Evolutionary conservation across 768 basidiomycete species (phyloP).

Genomic region (Russula sp.): DNA sequence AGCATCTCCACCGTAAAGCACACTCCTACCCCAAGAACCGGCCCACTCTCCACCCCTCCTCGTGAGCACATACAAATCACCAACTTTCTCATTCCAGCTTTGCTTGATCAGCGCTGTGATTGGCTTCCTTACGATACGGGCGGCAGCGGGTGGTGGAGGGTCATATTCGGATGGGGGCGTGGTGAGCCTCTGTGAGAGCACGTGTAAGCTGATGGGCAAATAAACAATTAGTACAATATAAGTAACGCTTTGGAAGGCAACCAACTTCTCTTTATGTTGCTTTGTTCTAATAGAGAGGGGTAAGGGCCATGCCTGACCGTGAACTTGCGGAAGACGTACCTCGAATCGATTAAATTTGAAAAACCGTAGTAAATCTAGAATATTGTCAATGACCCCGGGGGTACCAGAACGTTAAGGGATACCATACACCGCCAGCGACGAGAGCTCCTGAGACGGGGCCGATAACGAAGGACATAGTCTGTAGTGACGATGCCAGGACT

Average conservation of each 20-base stretch:
- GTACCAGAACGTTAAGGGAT: neutral
- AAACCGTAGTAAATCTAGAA: slow-evolving; percentile 56
- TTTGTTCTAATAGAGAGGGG: slow-evolving; percentile 39
- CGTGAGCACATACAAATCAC: slow-evolving; percentile 13
- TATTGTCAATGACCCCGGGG: slow-evolving; percentile 25
- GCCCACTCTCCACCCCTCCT: slow-evolving; percentile 13
- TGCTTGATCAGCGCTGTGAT: slow-evolving; percentile 16
- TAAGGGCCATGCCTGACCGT: slow-evolving; percentile 3
- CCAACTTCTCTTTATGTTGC: slow-evolving; percentile 52
- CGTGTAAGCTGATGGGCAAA: slow-evolving; percentile 7
- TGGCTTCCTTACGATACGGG: slow-evolving; percentile 18
- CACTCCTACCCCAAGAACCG: slow-evolving; percentile 39
- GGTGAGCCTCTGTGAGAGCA: slow-evolving; percentile 13
- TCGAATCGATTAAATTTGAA: slow-evolving; percentile 55
- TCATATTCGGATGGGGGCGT: slow-evolving; percentile 11
- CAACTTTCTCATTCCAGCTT: slow-evolving; percentile 21
- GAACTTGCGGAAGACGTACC: slow-evolving; percentile 33
- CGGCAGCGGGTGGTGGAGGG: slow-evolving; percentile 19
- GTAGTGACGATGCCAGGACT: neutral
- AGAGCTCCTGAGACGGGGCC: slow-evolving; percentile 68
- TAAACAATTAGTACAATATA: neutral
- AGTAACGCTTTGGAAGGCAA: slow-evolving; percentile 5
- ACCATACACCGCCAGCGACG: slow-evolving; percentile 57
- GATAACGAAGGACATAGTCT: slow-evolving; percentile 49
- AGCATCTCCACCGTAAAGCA: slow-evolving; percentile 38